Base-by-base conservation (phyloP, 1,284 basidiomycete species). In the Cutaneotrichosporon mucoides region DNA sequence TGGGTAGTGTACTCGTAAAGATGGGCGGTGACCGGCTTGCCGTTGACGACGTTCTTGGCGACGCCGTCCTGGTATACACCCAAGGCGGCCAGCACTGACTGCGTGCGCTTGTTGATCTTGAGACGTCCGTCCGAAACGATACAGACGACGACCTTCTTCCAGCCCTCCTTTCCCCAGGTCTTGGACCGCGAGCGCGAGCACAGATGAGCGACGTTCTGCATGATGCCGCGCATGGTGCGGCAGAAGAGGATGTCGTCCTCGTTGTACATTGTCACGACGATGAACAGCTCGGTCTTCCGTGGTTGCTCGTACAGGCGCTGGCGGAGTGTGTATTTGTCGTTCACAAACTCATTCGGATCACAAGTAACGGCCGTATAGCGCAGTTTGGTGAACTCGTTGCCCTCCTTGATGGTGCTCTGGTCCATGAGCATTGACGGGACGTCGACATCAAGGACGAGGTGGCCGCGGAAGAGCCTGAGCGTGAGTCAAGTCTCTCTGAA, bases 1-100 rank as follows among this genome's bases (percentile, higher is more conserved):
- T 92, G 91, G 0, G 90, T 88, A 4, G 91, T 94, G 78, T 92
- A 93, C 78, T 98, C 94, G 80, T 94, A 97, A 57, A 98, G 86
- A 76, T 98, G 93, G 0, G 93, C 93, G 1, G 86, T 85, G 6
- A 97, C 94, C 0, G 87, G 84, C 71, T 88, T 89, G 53, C 86
- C 86, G 64, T 92, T 92, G 63, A 97, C 87, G 57, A 88, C 81
- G 74, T 90, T 92, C 84, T 93, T 97, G 35, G 88, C 92, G n/a
- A 96, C 85, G 35, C 88, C 88, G 48, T 90, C 88, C 76, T 90
- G 88, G 73, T 92, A 92, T 15, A 84, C 86, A 35, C 90, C 93
- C 83, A 96, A 88, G 1, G 90, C 85, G 7, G 92, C 90, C 56
- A 96, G 84, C 38, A 91, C 89, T 9, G 87, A 88, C 69, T 93